Conservation (phyloP, 352 stramenopile genomes). For the Phytopythium oedochilum region DNA sequence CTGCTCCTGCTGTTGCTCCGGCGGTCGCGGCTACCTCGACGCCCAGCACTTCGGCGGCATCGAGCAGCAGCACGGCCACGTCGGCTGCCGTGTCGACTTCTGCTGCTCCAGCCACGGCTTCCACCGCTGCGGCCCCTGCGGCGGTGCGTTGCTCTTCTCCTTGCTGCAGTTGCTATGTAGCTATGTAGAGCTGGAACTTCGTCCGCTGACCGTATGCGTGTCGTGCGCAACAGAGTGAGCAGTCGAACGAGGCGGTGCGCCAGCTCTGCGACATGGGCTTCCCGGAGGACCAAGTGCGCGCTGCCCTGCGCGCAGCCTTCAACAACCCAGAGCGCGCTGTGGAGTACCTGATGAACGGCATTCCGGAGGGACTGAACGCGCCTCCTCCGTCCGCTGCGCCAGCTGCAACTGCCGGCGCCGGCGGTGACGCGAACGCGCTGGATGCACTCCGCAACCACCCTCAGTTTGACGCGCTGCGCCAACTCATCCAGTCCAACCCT, state of each 20-base stretch:
- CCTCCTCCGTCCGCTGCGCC: slow-evolving; percentile 19
- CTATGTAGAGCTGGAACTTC: neutral
- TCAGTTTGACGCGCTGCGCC: slow-evolving; percentile 78
- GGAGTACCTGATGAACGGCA: slow-evolving; percentile 88
- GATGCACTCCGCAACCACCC: slow-evolving; percentile 81
- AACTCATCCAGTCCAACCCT: slow-evolving; percentile 84
- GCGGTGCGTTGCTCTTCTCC: slow-evolving; percentile 1
- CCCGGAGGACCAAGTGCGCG: slow-evolving; percentile 78
- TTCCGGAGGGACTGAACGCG: slow-evolving; percentile 47
- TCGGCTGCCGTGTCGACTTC: slow-evolving; percentile 62
- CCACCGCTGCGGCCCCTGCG: slow-evolving; percentile 13
- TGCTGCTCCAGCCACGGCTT: slow-evolving; percentile 31
- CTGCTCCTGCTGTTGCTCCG: slow-evolving; percentile 18
- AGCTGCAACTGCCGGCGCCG: slow-evolving; percentile 12
- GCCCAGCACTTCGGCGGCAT: slow-evolving; percentile 65
- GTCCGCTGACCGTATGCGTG: neutral
- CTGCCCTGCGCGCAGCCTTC: slow-evolving; percentile 74
- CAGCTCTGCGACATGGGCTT: slow-evolving; percentile 88
- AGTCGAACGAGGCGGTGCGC: slow-evolving; percentile 52
- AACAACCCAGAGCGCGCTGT: slow-evolving; percentile 85
- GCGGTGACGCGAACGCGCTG: slow-evolving; percentile 33
- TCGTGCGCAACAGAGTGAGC: slow-evolving; percentile 21
- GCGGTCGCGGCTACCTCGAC: slow-evolving; percentile 20
- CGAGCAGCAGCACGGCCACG: slow-evolving; percentile 58
- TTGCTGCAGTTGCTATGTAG: neutral